A percentile compares a stretch with the other conserved stretches of the same genome.
Evolutionary conservation across 306 rosid species (phyloP).

Genomic region (Corylus heterophylla): DNA sequence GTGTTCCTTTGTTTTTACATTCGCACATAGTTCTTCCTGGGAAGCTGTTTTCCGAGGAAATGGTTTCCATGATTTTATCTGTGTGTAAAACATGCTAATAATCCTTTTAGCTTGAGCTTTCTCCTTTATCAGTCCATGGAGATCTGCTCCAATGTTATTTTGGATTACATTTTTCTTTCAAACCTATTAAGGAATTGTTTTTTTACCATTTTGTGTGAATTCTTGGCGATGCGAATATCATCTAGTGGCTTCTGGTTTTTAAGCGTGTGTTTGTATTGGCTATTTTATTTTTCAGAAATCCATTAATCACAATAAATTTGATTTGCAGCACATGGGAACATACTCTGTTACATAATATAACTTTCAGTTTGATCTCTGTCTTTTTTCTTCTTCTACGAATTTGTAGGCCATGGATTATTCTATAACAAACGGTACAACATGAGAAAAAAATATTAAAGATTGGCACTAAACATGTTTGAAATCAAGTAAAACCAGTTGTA

Average conservation of each 20-base stretch:
- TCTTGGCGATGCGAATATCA: background rate
- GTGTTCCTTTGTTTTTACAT: background rate
- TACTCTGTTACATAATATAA: too few relatives aligned
- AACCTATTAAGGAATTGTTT: background rate
- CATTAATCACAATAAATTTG: background rate
- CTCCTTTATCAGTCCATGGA: slow-evolving; percentile 45
- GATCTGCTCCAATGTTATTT: slow-evolving; percentile 77
- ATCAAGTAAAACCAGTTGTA: background rate
- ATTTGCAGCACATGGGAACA: background rate
- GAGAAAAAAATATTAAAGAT: background rate
- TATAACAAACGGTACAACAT: too few relatives aligned
- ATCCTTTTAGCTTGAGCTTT: slow-evolving; percentile 89
- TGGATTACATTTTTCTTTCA: slow-evolving; percentile 50
- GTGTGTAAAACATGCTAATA: slow-evolving; percentile 51
- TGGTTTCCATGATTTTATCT: slow-evolving; percentile 69
- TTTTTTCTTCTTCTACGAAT: too few relatives aligned
- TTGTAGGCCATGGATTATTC: too few relatives aligned
- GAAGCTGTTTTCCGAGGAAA: slow-evolving; percentile 21
- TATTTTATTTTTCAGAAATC: background rate
- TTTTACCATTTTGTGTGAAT: background rate
- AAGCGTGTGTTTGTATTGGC: background rate
- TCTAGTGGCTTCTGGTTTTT: background rate
- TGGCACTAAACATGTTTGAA: background rate
- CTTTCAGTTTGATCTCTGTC: too few relatives aligned
- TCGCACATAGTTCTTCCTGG: slow-evolving; percentile 77